Evolutionary conservation across 148 eudicot species (phyloP).

Genomic region (Rhododendron molle): DNA sequence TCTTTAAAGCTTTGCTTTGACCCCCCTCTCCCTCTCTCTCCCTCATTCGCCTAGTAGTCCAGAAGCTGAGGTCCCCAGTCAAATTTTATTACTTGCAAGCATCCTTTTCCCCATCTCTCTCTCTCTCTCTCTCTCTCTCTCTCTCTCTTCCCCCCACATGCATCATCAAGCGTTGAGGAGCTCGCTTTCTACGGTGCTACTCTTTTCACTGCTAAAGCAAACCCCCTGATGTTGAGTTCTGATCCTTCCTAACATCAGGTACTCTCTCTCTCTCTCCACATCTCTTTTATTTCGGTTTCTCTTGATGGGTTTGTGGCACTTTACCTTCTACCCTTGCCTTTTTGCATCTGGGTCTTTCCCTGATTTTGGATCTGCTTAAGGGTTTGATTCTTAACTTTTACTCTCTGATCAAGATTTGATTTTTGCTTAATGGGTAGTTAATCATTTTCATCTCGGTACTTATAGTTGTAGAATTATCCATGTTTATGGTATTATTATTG

Average conservation of each 20-base stretch:
- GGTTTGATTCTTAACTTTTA: not conserved
- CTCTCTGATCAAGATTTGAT: conserved; percentile 1
- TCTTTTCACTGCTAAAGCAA: conserved; percentile 9
- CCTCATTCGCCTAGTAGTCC: conserved; percentile 8
- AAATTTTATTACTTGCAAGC: conserved; percentile 7
- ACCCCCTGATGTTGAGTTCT: conserved; percentile 1
- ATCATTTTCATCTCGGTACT: not conserved
- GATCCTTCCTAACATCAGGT: conserved; percentile 8
- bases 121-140: conserved; percentile 10
- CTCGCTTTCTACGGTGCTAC: conserved; percentile 10
- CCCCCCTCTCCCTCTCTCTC: conserved; percentile 6
- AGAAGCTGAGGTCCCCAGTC: conserved; percentile 8
- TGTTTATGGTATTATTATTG: not conserved
- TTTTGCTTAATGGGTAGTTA: not conserved
- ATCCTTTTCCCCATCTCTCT: not conserved
- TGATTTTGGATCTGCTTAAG: conserved; percentile 12
- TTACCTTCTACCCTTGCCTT: not conserved
- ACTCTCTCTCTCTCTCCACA: not conserved
- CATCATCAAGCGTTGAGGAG: conserved; percentile 7
- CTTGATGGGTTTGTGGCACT: conserved; percentile 11
- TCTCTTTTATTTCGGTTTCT: not conserved
- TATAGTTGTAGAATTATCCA: not conserved
- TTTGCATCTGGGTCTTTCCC: conserved; percentile 8
- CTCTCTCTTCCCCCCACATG: not conserved
- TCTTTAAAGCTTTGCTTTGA: not conserved